phyloP scores from a whole-genome alignment of 2,329 filamentous ascomycete species.

The Akanthomyces lecanii region DNA sequence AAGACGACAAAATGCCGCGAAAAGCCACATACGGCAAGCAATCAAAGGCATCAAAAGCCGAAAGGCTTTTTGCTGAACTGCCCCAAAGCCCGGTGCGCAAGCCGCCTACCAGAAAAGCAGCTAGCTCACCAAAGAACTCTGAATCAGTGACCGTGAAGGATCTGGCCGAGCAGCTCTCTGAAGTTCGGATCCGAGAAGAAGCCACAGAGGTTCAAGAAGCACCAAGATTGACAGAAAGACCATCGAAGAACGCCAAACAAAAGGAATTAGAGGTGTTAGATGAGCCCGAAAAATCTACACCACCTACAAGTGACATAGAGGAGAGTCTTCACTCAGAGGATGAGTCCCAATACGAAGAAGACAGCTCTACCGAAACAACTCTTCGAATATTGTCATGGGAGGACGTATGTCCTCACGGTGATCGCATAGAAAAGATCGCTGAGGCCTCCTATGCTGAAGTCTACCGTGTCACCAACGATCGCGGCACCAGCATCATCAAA shows the following conservation, averaged over 20 bases:
- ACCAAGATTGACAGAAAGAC: background rate
- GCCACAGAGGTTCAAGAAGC: background rate
- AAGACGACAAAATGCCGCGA: slow-evolving; percentile 39
- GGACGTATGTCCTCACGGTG: slow-evolving; percentile 51
- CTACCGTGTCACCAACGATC: slow-evolving; percentile 56
- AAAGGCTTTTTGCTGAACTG: slow-evolving; percentile 48
- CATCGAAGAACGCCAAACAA: too few species aligned
- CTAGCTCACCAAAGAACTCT: background rate
- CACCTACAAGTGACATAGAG: background rate
- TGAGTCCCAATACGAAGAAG: background rate
- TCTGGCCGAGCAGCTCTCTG: slow-evolving; percentile 33
- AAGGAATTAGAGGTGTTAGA: background rate
- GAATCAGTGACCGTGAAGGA: slow-evolving; percentile 26
- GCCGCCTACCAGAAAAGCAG: slow-evolving; percentile 20
- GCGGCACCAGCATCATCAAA: slow-evolving; percentile 62
- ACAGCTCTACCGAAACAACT: slow-evolving; percentile 1
- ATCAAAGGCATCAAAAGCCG: slow-evolving; percentile 42
- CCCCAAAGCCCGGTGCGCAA: slow-evolving; percentile 46
- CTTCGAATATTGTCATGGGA: slow-evolving; percentile 51
- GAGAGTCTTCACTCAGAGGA: slow-evolving; percentile 16
- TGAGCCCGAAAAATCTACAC: background rate
- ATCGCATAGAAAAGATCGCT: slow-evolving; percentile 58
- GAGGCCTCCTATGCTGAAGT: slow-evolving; percentile 65
- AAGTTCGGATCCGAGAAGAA: slow-evolving; percentile 21
- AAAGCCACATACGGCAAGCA: slow-evolving; percentile 49